These are phyloP conservation scores for Rubus idaeus DNA, from an alignment of 306 rosid species.

Conservation along the genomic window DNA sequence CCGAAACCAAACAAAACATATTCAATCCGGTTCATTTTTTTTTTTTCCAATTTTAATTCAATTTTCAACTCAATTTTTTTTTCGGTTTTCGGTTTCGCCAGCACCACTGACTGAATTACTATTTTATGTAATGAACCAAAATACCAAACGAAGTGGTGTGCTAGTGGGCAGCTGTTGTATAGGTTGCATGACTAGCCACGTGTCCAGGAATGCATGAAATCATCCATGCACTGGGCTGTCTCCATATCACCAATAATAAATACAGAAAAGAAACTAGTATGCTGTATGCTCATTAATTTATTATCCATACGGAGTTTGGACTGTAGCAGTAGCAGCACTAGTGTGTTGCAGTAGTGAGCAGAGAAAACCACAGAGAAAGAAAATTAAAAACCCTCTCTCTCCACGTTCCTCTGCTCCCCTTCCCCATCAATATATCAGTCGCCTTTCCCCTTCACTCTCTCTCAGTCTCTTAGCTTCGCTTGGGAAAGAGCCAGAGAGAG, in stretches of 20 bases:
- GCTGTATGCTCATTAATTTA: background rate
- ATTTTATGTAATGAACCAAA: background rate
- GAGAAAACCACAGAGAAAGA: background rate
- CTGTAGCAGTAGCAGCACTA: constrained; percentile 5
- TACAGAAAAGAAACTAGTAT: too few relatives aligned
- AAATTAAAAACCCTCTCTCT: background rate
- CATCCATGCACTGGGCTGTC: background rate
- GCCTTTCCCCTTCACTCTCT: background rate
- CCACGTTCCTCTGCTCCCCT: constrained; percentile 44
- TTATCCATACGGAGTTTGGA: constrained; percentile 13
- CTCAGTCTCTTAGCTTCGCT: constrained; percentile 9
- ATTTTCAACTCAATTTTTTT: too few relatives aligned
- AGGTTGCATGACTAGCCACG: background rate
- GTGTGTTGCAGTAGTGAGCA: background rate
- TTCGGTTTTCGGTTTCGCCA: too few relatives aligned
- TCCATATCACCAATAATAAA: background rate
- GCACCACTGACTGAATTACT: background rate
- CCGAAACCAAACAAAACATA: too few relatives aligned
- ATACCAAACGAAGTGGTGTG: background rate
- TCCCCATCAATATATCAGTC: constrained; percentile 15
- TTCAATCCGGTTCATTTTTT: too few relatives aligned
- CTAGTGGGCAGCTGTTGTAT: background rate
- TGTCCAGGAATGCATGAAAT: background rate
- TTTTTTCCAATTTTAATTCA: too few relatives aligned
- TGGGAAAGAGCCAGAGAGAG: constrained; percentile 2